Evolutionary conservation across 495 filamentous ascomycete genomes (phyloP), one percentile per base, ranked within the genome.

Genomic region (Cenococcum geophilum): DNA sequence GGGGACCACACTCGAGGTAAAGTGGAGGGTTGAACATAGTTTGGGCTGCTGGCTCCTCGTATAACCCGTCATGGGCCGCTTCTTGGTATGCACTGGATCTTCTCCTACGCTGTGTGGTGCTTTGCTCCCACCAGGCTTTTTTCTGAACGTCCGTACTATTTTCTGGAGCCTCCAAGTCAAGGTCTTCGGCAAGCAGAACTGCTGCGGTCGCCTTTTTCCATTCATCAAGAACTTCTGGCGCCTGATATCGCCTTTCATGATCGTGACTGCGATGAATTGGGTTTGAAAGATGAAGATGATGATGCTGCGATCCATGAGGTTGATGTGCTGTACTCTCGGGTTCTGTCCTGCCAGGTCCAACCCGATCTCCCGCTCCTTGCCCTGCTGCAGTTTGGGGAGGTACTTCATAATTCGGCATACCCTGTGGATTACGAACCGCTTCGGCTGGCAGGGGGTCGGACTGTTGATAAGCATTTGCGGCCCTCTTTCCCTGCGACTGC

Each of bases 1-100:
- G 76, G 16, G 93, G 93, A 4, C 93, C 93, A 70, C 91, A 92
- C 73, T 89, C 89, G 49, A 98, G 78, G 71, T 89, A 91, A 5
- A 98, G 75, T 12, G 82, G 79, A 12, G 93, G 93, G 57, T 86
- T 85, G 75, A 96, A 98, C 59, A 77, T 79, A 27, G 89, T 89
- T 40, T 69, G 65, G 14, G 56, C 63, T 14, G 71, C 56, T 18
- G 55, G 57, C 16, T 67, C 55, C 36, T 75, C 73, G 42, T 62
- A 70, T 11, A 64, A 56, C 10, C 71, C 72, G 55, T 74, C 74
- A 55, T 68, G 70, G 23, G 59, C 27, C 12, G 45, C n/a, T n/a
- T 65, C 35, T 14, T 22, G 34, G 47, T 60, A 49, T 6, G 16
- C 18, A 16, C 55, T 36, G 20, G 69, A 62, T 34, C 57, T 58